These are phyloP conservation scores for Calonectria pseudoturangicola DNA, from an alignment of 2,329 filamentous ascomycete species.

Conservation along the genomic window DNA sequence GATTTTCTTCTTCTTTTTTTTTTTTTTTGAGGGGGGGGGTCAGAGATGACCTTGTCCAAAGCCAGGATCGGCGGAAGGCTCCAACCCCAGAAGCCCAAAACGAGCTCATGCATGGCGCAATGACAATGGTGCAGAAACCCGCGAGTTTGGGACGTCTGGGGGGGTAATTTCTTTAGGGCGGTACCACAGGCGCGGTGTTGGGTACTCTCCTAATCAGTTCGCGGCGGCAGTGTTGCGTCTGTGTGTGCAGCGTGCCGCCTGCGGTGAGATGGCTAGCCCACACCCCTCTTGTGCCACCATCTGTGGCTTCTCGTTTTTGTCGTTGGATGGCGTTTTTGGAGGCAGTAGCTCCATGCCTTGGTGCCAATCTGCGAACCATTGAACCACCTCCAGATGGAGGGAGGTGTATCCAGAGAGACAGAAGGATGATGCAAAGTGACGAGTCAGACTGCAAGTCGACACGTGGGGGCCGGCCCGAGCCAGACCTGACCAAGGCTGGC, in stretches of 20 bases:
- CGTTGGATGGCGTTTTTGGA: conserved; percentile 13
- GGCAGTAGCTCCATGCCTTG: conserved; percentile 23
- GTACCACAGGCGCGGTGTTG: conserved; percentile 35
- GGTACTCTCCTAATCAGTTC: conserved; percentile 19
- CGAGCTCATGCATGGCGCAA: conserved; percentile 22
- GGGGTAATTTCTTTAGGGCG: conserved; percentile 21
- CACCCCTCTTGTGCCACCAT: conserved; percentile 25
- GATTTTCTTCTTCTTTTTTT: not conserved
- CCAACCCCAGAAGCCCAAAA: conserved; percentile 22
- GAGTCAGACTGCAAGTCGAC: conserved; percentile 52
- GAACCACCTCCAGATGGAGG: conserved; percentile 42
- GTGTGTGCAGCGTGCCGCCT: conserved; percentile 18
- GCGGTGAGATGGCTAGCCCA: conserved; percentile 4
- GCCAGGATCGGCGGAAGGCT: conserved; percentile 21
- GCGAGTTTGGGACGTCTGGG: conserved; percentile 19
- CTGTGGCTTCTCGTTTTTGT: conserved; percentile 8
- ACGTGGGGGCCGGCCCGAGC: conserved; percentile 57
- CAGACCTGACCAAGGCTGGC: conserved; percentile 42
- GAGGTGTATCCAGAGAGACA: conserved; percentile 40
- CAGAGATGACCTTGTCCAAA: not conserved
- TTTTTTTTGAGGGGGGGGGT: not conserved
- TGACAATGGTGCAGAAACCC: conserved; percentile 31
- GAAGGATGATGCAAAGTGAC: conserved; percentile 46
- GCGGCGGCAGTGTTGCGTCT: conserved; percentile 22
- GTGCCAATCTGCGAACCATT: conserved; percentile 25